Evolutionary conservation across 139 green algal genomes (phyloP), one percentile per base, ranked within the genome.

Genomic region (Chlorella sp.): DNA sequence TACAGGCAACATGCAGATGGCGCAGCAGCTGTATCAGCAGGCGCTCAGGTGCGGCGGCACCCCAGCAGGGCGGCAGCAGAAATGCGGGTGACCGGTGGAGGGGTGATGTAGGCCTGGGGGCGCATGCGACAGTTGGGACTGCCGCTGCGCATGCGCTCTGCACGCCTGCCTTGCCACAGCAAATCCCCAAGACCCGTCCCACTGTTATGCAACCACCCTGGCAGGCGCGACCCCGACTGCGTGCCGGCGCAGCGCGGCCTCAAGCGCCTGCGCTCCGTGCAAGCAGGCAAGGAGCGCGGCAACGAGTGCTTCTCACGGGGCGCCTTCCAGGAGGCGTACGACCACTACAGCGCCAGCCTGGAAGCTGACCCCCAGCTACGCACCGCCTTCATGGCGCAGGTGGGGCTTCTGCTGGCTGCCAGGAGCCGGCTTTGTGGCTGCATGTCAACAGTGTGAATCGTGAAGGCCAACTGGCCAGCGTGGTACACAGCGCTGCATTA

Each of bases 331-430:
- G 89, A 90, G 85, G 87, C 86, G 19, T 60, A 81, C 41, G 68
- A 88, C 20, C 79, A 89, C n/a, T 92, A 92, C 88, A 86, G 72
- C 36, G 44, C 51, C 11, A 83, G 86, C 11, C 74, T 92, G 67
- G 70, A 86, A n/a, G 74, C 82, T 9, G 87, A 90, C 69, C 70
- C 87, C 8, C 34, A 85, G n/a, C 84, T 90, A 14, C 56, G 69
- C 26, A 85, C 80, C 56, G 54, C 26, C 73, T 88, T 90, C 56
- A 65, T 92, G 30, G 88, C 83, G 16, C 88, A 92, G 88, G 77
- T 81, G 32, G 4, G 43, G 46, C 26, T 69, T 16, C 9, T 68
- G 74, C 40, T 43, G 28, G 7, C 5, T 14, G 69, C 41, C 4
- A 38, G 19, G 13, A 14, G n/a, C n/a, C 38, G 72, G 72, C 46